Conservation (phyloP, 257 asterid genomes). For the Striga asiatica region DNA sequence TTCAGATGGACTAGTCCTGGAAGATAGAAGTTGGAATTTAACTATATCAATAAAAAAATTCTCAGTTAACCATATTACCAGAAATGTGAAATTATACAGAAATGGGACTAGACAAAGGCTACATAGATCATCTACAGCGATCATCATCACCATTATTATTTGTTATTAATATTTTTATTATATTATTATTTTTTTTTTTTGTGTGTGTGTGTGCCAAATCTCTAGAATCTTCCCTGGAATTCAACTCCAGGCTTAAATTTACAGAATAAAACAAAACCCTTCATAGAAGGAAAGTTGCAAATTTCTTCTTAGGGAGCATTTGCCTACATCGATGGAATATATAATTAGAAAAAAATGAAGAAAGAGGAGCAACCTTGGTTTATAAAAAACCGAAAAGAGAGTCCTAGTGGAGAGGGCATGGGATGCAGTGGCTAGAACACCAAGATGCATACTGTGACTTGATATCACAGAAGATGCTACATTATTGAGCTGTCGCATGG, state of each 20-base stretch:
- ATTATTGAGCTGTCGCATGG: constrained; percentile 78
- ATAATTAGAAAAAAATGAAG: not conserved
- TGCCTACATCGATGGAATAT: not conserved
- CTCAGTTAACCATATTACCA: not conserved
- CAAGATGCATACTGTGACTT: constrained; percentile 97
- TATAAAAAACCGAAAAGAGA: constrained; percentile 78
- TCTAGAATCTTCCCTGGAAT: too few species aligned
- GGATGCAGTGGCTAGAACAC: constrained; percentile 97
- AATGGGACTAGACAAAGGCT: not conserved
- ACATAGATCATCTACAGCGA: too few species aligned
- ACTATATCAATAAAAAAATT: not conserved
- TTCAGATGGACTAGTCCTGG: constrained; percentile 95
- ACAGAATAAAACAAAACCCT: not conserved
- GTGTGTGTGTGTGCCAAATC: too few species aligned
- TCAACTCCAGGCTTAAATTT: too few species aligned
- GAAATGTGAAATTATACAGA: not conserved
- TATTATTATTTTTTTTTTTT: too few species aligned
- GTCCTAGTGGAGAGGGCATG: constrained; percentile 91
- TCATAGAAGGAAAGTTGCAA: not conserved
- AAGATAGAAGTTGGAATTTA: constrained; percentile 13
- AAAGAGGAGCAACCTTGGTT: constrained; percentile 60
- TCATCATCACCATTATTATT: too few species aligned
- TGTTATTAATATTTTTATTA: too few species aligned
- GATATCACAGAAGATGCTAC: constrained; percentile 96
- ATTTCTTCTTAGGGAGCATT: too few species aligned